phyloP scores from a whole-genome alignment of 345 rosid genomes.

The Eucalyptus marginata region DNA sequence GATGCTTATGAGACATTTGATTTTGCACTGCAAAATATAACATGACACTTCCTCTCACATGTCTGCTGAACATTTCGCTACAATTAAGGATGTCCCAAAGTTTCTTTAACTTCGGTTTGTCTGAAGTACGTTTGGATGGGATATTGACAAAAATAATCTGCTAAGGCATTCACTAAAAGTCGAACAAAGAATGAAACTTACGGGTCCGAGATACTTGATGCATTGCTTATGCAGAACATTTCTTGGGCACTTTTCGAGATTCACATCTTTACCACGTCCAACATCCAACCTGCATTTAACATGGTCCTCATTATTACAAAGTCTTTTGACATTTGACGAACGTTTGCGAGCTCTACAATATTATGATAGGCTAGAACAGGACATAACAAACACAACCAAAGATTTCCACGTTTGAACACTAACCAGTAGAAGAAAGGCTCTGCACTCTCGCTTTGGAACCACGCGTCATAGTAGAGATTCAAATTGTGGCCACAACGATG shows the following conservation, averaged over 20 bases:
- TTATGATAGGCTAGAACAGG: neutral
- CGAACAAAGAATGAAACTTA: neutral
- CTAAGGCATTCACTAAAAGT: neutral
- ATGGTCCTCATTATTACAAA: neutral
- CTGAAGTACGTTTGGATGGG: fast-evolving
- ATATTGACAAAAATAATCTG: neutral
- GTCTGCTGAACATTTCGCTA: neutral
- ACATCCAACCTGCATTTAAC: slow-evolving; percentile 41
- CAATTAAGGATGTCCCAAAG: neutral
- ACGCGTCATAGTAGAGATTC: slow-evolving; percentile 42
- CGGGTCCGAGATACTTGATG: slow-evolving; percentile 53
- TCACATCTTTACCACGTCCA: slow-evolving; percentile 45
- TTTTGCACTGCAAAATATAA: neutral
- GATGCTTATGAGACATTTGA: neutral
- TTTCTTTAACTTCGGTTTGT: neutral
- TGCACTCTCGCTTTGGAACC: slow-evolving; percentile 43
- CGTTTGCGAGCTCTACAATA: neutral
- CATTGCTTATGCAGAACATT: slow-evolving; percentile 25
- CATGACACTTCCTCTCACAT: neutral
- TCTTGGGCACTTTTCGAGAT: slow-evolving; percentile 36
- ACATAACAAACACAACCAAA: neutral
- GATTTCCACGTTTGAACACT: too few relatives aligned
- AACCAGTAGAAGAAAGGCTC: slow-evolving; percentile 74
- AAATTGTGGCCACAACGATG: slow-evolving; percentile 59
- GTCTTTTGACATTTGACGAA: neutral